A percentile compares a stretch with the other conserved stretches of the same genome.
These are phyloP conservation scores for Diplodia sapinea DNA, from an alignment of 2,329 filamentous ascomycete genomes.

Conservation along the genomic window DNA sequence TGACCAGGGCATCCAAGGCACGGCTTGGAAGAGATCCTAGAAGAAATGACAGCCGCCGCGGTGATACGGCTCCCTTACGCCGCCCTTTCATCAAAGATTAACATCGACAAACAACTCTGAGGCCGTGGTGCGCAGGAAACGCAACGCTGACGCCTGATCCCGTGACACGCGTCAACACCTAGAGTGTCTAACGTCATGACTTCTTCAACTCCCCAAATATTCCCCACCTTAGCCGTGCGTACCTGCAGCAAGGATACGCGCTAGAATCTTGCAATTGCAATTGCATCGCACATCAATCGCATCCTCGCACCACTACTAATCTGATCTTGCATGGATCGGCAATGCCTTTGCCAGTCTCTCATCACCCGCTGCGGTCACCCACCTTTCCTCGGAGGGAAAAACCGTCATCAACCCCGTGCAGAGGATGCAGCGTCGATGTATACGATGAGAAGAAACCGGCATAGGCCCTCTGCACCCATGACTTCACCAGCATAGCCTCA, in stretches of 20 bases:
- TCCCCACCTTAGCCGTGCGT: background rate
- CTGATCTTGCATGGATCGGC: background rate
- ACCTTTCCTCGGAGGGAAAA: background rate
- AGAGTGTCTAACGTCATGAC: constrained; percentile 4
- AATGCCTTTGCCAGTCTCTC: background rate
- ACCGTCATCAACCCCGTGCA: background rate
- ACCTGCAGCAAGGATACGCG: background rate
- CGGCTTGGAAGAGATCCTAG: background rate
- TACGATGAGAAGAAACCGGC: background rate
- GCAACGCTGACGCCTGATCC: constrained; percentile 8
- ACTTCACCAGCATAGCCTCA: background rate
- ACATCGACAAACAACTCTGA: background rate
- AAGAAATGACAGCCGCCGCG: no score
- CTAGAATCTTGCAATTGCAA: background rate
- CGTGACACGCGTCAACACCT: background rate
- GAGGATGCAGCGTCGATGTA: background rate
- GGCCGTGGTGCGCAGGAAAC: background rate
- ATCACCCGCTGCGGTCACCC: background rate
- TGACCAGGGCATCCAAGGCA: no score
- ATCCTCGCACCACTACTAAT: background rate
- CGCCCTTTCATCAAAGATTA: background rate
- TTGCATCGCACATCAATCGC: background rate
- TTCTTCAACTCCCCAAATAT: background rate
- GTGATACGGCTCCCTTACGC: background rate
- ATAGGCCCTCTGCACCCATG: background rate